A percentile compares a stretch with the other conserved stretches of the same genome.
phyloP scores from a whole-genome alignment of 106 monocot species.

The Dendrobium catenatum region DNA sequence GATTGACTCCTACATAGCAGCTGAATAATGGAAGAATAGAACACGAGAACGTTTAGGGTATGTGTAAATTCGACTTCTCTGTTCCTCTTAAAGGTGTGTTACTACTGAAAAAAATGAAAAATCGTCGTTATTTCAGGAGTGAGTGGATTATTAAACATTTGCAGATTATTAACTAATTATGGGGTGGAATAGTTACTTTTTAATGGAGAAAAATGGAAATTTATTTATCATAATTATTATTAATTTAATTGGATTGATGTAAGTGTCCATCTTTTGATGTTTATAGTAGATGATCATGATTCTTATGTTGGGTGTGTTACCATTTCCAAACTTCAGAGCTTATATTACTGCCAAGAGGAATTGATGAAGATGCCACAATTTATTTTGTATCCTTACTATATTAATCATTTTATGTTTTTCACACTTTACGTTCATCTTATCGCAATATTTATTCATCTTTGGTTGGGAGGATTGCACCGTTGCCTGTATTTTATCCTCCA shows the following conservation, averaged over 20 bases:
- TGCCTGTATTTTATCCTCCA: neutral
- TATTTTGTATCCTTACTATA: too few relatives aligned
- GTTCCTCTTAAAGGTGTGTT: neutral
- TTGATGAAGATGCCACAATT: too few relatives aligned
- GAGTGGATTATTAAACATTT: too few relatives aligned
- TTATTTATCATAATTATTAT: neutral
- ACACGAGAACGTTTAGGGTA: conserved; percentile 82
- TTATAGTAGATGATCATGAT: too few relatives aligned
- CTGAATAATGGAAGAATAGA: conserved; percentile 85
- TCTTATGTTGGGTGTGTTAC: too few relatives aligned
- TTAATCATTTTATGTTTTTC: too few relatives aligned
- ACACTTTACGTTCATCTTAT: too few relatives aligned
- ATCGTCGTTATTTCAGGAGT: too few relatives aligned
- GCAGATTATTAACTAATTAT: too few relatives aligned
- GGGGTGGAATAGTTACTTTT: neutral
- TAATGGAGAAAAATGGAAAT: neutral
- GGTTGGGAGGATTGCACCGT: neutral
- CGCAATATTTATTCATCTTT: neutral
- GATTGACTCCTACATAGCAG: conserved; percentile 90
- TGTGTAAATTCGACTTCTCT: neutral
- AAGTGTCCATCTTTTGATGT: too few relatives aligned
- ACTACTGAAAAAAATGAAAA: neutral
- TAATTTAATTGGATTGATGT: neutral
- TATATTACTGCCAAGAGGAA: too few relatives aligned
- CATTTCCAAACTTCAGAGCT: too few relatives aligned